Percentiles rank a stretch among this genome's conserved stretches.
These are phyloP conservation scores for Paecilomyces sp. DNA, from an alignment of 2,329 filamentous ascomycete species.

Conservation along the genomic window DNA sequence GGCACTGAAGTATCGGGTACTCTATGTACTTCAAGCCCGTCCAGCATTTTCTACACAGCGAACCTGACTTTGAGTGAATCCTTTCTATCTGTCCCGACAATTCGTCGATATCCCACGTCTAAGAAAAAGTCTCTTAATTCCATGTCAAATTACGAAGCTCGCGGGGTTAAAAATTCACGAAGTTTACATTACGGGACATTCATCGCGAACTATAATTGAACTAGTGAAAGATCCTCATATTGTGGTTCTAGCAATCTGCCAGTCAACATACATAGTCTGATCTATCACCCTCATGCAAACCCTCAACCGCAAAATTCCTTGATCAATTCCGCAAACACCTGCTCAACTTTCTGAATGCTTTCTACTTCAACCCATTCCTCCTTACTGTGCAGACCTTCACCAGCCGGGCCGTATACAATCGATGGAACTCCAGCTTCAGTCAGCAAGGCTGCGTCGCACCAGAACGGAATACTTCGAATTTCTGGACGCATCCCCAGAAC, in stretches of 20 bases:
- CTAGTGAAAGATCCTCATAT: too few species aligned
- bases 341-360: slow-evolving; percentile 31
- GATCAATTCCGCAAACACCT: background rate
- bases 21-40: too few species aligned
- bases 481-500: slow-evolving; percentile 18
- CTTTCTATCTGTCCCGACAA: slow-evolving; percentile 9
- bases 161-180: too few species aligned
- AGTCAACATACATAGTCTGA: too few species aligned
- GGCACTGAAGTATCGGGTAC: background rate
- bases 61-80: slow-evolving; percentile 9
- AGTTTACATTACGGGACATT: too few species aligned
- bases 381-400: slow-evolving; percentile 44
- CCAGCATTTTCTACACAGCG: background rate
- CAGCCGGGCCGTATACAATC: slow-evolving; percentile 42
- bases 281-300: too few species aligned
- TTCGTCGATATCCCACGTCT: slow-evolving; percentile 13
- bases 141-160: too few species aligned
- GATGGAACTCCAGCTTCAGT: slow-evolving; percentile 38
- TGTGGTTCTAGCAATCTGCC: too few species aligned
- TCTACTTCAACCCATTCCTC: slow-evolving; percentile 45
- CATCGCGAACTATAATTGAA: too few species aligned
- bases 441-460: slow-evolving; percentile 48
- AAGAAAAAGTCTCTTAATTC: slow-evolving; percentile 4
- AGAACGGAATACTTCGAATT: slow-evolving; percentile 32
- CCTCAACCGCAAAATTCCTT: background rate